Evolutionary conservation across 2,329 filamentous ascomycete species (phyloP), one percentile per base, ranked within the genome.

Genomic region (Claviceps sp.): DNA sequence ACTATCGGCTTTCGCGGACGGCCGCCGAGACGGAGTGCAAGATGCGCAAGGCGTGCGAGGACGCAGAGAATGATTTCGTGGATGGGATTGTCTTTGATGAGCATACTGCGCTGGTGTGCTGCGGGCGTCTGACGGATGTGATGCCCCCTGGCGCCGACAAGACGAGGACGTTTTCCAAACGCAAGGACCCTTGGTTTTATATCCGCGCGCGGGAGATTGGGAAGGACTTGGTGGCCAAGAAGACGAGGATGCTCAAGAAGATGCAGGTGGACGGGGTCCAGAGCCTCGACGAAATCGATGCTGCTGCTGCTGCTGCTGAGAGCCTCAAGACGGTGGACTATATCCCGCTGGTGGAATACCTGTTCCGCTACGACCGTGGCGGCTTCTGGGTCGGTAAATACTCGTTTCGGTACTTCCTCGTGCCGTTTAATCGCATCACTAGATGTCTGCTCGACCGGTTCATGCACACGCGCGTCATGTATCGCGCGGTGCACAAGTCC

Each of bases 101-200:
- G 53, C 69, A 74, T 76, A 79, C 57, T 83, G 82, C 37, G 79
- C 84, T 18, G 67, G 57, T 63, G 88, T 55, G 75, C 86, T 63
- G 79, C 77, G 5, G 85, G 84, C 3, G 70, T 70, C 67, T 86
- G 60, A 79, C 76, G 1, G 72, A 86, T 58, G 70, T 75, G 6
- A 66, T 70, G 24, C 73, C 72, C 3, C 57, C 61, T 2, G 62
- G 58, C n/a, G 58, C 57, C 20, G 59, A 48, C 54, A 66, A 55
- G 68, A 81, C 81, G 73, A 81, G n/a, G 68, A 68, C 30, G 74
- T 9, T 77, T 81, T 47, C 76, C 70, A 59, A 69, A 74, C 37
- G 72, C 81, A 4, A 71, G 72, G 85, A 90, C 61, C 82, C 84
- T 1, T 89, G 86, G 86, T 88, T 82, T 65, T 89, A 88, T 62